A percentile compares a stretch with the other conserved stretches of the same genome.
These are phyloP conservation scores for Deinandra increscens DNA, from an alignment of 129 eudicot genomes.

Conservation along the genomic window DNA sequence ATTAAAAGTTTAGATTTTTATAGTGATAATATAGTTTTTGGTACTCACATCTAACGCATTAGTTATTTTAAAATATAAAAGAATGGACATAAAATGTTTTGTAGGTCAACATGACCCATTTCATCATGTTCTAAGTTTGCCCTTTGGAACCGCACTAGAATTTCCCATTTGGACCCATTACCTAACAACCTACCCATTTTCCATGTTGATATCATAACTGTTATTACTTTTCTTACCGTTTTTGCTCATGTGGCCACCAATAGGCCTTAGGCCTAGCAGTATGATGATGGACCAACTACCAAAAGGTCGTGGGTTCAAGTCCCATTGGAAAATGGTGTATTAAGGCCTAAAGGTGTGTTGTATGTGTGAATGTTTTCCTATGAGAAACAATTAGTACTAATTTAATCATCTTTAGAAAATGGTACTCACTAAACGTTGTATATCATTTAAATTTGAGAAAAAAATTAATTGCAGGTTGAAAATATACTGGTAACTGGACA, in stretches of 20 bases:
- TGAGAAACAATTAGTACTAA: not conserved
- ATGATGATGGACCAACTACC: not conserved
- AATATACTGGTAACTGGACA: constrained; percentile 88
- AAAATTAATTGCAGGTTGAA: constrained; percentile 54
- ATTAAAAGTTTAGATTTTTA: not conserved
- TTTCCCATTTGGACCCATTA: not conserved
- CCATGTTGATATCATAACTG: not conserved
- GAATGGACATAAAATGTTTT: not conserved
- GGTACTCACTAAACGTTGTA: not conserved
- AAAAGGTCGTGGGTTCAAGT: not conserved
- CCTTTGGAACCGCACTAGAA: not conserved
- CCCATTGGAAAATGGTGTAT: not conserved
- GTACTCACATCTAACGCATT: not conserved
- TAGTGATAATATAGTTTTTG: not conserved
- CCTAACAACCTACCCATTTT: not conserved
- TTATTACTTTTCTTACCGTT: not conserved
- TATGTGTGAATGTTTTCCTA: not conserved
- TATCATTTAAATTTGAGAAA: not conserved
- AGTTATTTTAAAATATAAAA: not conserved
- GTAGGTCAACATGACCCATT: not conserved
- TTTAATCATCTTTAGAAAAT: not conserved
- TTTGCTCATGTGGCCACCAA: not conserved
- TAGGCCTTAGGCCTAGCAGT: not conserved
- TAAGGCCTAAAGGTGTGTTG: not conserved
- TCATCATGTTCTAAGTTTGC: not conserved